A percentile compares a stretch with the other conserved stretches of the same genome.
Evolutionary conservation across 2,329 filamentous ascomycete species (phyloP).

Genomic region (Fusarium verticillioides): DNA sequence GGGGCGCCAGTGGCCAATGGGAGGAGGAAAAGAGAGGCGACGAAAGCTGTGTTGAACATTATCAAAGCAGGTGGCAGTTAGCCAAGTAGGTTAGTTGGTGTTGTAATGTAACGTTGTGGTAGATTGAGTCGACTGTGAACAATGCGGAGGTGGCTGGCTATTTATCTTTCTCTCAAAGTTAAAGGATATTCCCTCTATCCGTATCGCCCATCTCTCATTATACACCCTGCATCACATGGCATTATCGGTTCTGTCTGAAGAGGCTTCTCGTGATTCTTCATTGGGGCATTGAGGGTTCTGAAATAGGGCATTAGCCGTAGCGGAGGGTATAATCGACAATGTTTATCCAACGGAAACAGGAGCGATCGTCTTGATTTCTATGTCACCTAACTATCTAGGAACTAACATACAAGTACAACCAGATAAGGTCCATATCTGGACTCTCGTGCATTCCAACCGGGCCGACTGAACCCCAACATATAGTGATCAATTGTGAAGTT

Average conservation of each 20-base stretch:
- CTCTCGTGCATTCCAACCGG: background rate
- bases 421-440: background rate
- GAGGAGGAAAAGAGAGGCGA: background rate
- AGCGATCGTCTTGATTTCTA: background rate
- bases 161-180: rapidly evolving
- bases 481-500: background rate
- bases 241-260: background rate
- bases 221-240: background rate
- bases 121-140: background rate
- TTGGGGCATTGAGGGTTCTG: background rate
- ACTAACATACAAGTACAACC: too few species aligned
- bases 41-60: background rate
- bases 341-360: background rate
- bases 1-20: background rate
- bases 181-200: background rate
- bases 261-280: background rate
- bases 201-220: background rate
- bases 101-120: background rate
- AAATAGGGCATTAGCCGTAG: background rate
- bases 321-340: background rate
- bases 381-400: background rate
- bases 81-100: background rate
- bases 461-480: background rate
- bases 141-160: background rate
- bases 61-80: rapidly evolving